Evolutionary conservation across 2,329 filamentous ascomycete species (phyloP).

Genomic region (Fonsecaea pedrosoi): DNA sequence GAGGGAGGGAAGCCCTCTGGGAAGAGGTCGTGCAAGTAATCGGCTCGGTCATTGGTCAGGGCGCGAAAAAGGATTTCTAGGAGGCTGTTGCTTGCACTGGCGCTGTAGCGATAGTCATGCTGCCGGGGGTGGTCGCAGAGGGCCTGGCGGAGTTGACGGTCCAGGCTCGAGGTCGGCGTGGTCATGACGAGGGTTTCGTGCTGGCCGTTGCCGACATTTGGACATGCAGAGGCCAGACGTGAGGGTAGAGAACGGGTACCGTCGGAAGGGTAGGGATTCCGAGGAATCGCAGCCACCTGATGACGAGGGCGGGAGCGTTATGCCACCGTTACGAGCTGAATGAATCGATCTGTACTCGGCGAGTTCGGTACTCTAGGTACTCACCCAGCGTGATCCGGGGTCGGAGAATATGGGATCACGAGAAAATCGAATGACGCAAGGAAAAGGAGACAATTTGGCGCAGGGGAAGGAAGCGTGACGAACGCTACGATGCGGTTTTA

Average conservation of each 20-base stretch:
- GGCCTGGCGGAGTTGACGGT: slow-evolving; percentile 82
- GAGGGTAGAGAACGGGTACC: not conserved
- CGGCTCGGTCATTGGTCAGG: slow-evolving; percentile 74
- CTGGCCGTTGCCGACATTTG: slow-evolving; percentile 27
- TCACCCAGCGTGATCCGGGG: not conserved
- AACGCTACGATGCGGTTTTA: not conserved
- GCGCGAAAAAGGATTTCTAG: slow-evolving; percentile 84
- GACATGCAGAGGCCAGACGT: not conserved
- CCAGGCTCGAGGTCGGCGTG: slow-evolving; percentile 61
- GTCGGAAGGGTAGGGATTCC: not conserved
- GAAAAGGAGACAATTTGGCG: not conserved
- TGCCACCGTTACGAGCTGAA: not conserved
- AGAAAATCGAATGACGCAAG: not conserved
- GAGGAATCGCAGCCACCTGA: not conserved
- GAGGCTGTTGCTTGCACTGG: slow-evolving; percentile 73
- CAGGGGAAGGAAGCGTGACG: not conserved
- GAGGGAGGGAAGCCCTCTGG: slow-evolving; percentile 71
- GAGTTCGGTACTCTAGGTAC: not conserved
- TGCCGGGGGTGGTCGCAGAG: slow-evolving; percentile 77
- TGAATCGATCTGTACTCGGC: not conserved
- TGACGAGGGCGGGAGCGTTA: not conserved
- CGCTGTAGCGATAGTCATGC: slow-evolving; percentile 77
- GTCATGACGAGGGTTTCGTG: slow-evolving; percentile 22
- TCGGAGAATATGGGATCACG: not conserved
- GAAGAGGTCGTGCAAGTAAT: slow-evolving; percentile 81